Conservation (phyloP, 1,284 basidiomycete species). For the Melampsora larici-populina region DNA sequence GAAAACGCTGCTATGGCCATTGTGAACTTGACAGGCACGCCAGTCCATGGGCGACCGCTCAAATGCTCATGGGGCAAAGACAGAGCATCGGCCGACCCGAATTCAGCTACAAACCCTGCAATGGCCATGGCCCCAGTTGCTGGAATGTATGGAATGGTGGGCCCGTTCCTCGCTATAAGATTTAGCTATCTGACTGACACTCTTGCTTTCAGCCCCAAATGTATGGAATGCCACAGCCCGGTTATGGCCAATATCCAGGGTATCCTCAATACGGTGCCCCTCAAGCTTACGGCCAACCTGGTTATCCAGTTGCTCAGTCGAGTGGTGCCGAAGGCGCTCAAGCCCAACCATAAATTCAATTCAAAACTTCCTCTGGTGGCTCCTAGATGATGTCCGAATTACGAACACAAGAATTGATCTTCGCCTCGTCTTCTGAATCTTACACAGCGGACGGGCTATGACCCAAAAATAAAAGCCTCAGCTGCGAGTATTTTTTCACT, state of each 20-base stretch:
- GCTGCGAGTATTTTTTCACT: no score
- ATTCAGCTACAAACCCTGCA: conserved; percentile 24
- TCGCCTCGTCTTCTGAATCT: no score
- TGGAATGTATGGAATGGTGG: conserved; percentile 43
- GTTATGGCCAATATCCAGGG: conserved; percentile 36
- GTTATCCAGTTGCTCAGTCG: conserved; percentile 33
- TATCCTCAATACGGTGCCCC: conserved; percentile 41
- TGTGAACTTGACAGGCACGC: conserved; percentile 86
- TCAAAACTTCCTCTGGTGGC: no score
- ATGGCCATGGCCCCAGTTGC: conserved; percentile 40
- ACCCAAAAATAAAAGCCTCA: no score
- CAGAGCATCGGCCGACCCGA: conserved; percentile 44
- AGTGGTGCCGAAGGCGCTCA: conserved; percentile 16
- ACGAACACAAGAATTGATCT: no score
- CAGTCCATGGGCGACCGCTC: conserved; percentile 90
- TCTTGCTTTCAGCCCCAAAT: conserved; percentile 33
- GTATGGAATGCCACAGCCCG: conserved; percentile 42
- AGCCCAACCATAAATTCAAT: conserved; percentile 31
- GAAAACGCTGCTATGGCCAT: conserved; percentile 97
- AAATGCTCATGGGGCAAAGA: conserved; percentile 99
- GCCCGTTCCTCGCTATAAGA: neutral
- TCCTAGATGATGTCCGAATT: no score
- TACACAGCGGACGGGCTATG: no score
- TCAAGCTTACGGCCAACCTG: conserved; percentile 37
- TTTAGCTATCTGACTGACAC: neutral